Conservation (phyloP, 78 protist species). For the Planoprotostelium fungivorum region DNA sequence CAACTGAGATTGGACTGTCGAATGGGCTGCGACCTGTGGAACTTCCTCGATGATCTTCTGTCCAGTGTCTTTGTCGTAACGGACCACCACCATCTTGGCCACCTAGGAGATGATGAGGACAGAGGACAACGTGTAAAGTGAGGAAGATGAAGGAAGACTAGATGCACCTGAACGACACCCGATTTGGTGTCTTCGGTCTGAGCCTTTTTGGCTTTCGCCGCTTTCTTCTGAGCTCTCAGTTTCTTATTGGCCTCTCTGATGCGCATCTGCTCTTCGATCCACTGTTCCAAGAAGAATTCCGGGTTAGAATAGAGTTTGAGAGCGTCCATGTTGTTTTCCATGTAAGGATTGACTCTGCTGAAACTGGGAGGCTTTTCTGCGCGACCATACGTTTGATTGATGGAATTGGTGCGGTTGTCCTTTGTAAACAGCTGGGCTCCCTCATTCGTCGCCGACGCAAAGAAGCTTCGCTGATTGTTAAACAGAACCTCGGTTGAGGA, state of each 20-base stretch:
- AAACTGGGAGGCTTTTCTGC: constrained; percentile 33
- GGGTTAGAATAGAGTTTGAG: constrained; percentile 49
- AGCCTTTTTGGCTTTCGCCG: constrained; percentile 30
- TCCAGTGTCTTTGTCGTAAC: constrained; percentile 54
- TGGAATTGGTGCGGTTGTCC: neutral
- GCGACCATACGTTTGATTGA: neutral
- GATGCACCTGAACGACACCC: neutral
- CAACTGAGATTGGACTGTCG: neutral
- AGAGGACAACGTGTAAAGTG: neutral
- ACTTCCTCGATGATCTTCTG: constrained; percentile 27
- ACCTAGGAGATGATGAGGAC: neutral
- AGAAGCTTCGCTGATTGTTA: neutral
- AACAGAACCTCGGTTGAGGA: neutral
- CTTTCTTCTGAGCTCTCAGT: constrained; percentile 45
- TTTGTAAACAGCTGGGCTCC: neutral
- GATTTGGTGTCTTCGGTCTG: neutral
- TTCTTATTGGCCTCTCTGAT: constrained; percentile 31
- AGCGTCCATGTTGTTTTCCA: constrained; percentile 34
- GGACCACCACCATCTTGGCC: constrained; percentile 9
- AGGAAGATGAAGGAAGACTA: no score
- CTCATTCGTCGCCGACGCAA: neutral
- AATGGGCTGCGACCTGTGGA: constrained; percentile 5
- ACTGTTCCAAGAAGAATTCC: constrained; percentile 53
- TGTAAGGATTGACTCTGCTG: constrained; percentile 30
- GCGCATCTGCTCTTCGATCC: constrained; percentile 40